Evolutionary conservation across 2,329 filamentous ascomycete species (phyloP).

Genomic region (Colletotrichum salicis): DNA sequence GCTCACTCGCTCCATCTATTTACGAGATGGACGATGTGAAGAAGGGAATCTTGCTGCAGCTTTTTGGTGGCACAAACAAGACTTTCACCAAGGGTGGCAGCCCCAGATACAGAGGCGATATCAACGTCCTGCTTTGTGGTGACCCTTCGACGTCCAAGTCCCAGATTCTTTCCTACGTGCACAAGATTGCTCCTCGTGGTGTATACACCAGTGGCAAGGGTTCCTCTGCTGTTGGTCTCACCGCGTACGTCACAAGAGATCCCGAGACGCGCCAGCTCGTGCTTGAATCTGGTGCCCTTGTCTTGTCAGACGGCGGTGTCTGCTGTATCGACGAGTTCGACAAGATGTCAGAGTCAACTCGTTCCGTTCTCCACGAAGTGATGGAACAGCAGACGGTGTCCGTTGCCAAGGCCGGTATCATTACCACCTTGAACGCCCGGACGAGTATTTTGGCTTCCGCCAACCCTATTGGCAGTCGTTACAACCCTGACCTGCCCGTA

Average conservation of each 20-base stretch:
- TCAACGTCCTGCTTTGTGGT: constrained; percentile 96
- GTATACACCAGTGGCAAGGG: constrained; percentile 86
- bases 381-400: constrained; percentile 91
- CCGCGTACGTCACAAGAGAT: constrained; percentile 83
- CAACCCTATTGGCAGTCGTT: constrained; percentile 97
- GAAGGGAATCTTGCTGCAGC: constrained; percentile 95
- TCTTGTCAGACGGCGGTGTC: constrained; percentile 83
- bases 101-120: constrained; percentile 95
- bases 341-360: constrained; percentile 84
- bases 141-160: constrained; percentile 98
- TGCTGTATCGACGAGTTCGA: constrained; percentile 89
- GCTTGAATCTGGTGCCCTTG: constrained; percentile 81
- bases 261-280: constrained; percentile 84
- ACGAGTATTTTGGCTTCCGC: constrained; percentile 96
- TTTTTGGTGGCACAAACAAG: constrained; percentile 98
- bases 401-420: constrained; percentile 91
- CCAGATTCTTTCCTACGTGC: constrained; percentile 91
- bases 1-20: constrained; percentile 92
- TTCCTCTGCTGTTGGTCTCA: constrained; percentile 83
- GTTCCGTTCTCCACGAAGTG: constrained; percentile 86
- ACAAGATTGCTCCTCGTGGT: constrained; percentile 93
- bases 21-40: constrained; percentile 99
- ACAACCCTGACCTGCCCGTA: constrained; percentile 94
- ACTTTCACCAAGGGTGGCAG: constrained; percentile 96
- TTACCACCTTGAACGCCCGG: constrained; percentile 93